Evolutionary conservation across 2,329 filamentous ascomycete genomes (phyloP), one percentile per base, ranked within the genome.

Genomic region (Coleophoma crateriformis): DNA sequence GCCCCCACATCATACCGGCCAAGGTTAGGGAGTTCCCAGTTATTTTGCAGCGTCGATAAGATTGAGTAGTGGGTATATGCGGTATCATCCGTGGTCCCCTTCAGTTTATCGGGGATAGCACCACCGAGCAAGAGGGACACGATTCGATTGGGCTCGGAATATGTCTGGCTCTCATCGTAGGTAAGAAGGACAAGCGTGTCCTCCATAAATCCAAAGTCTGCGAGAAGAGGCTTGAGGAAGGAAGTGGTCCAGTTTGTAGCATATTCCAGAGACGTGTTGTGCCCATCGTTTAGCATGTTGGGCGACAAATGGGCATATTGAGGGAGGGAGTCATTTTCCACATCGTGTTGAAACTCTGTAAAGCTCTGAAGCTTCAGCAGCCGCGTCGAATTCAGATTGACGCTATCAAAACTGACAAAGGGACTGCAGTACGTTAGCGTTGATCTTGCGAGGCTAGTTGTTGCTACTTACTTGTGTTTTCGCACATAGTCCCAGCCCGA

Each of bases 271-370:
- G 71, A 72, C 3, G 74, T 75, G 58, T 82, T 68, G 57, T 88
- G 85, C 13, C 82, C 85, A 58, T 87, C 81, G 54, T 81, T 78
- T 43, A 81, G 74, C 79, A 84, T 82, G 63, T 84, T 77, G 0
- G 81, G 82, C 0, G 77, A 77, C 64, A 84, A 76, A 64, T 82
- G 81, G 37, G 77, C 74, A 68, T 82, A 87, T 64, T 88, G 84
- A 3, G 84, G 84, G 11, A 88, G 71, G 8, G 68, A 66, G 53
- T 80, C 68, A 40, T 71, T 71, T 22, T 71, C 67, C 20, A 87
- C 66, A 55, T 86, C 83, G 7, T 71, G 66, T 37, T 79, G 68
- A 66, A 88, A 87, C 49, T 76, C 70, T 20, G 74, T 74, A 57
- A 87, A 77, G 54, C 82, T 84, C 64, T 84, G 82, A 57, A 85